phyloP scores from a whole-genome alignment of 768 basidiomycete species.

The Mycena vulgaris region DNA sequence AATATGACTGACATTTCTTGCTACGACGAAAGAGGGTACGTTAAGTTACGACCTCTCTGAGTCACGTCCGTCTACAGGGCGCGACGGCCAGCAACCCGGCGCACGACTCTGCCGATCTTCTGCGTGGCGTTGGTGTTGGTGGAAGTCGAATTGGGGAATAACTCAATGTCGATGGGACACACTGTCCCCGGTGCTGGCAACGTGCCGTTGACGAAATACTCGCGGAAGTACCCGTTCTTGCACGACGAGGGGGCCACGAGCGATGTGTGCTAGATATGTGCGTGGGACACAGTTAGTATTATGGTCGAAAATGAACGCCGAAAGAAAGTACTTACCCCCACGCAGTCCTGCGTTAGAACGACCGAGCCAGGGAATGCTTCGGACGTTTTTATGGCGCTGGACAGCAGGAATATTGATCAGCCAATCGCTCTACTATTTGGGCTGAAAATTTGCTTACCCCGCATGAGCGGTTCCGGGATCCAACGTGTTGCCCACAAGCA shows the following conservation, averaged over 20 bases:
- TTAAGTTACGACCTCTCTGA: no score
- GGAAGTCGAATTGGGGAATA: no score
- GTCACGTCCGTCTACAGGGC: no score
- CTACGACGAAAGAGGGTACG: no score
- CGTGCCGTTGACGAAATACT: slow-evolving; percentile 30
- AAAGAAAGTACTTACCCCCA: background rate
- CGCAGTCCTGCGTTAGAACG: background rate
- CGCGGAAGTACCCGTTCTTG: slow-evolving; percentile 34
- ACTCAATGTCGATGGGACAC: slow-evolving; percentile 10
- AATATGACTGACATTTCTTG: no score
- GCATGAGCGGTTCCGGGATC: slow-evolving; percentile 34
- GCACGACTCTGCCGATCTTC: no score
- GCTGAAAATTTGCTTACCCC: slow-evolving; percentile 16
- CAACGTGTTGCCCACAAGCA: slow-evolving; percentile 45
- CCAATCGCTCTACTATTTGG: no score
- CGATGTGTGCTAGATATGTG: slow-evolving; percentile 59
- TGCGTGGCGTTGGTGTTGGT: no score
- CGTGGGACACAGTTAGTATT: background rate
- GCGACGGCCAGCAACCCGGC: no score
- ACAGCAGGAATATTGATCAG: no score
- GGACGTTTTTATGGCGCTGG: no score
- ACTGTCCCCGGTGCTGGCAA: slow-evolving; percentile 21
- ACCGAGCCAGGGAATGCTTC: background rate
- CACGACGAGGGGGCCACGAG: slow-evolving; percentile 52
- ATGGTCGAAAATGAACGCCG: no score